Evolutionary conservation across 2,329 filamentous ascomycete genomes (phyloP).

Genomic region (Escovopsis sp.): DNA sequence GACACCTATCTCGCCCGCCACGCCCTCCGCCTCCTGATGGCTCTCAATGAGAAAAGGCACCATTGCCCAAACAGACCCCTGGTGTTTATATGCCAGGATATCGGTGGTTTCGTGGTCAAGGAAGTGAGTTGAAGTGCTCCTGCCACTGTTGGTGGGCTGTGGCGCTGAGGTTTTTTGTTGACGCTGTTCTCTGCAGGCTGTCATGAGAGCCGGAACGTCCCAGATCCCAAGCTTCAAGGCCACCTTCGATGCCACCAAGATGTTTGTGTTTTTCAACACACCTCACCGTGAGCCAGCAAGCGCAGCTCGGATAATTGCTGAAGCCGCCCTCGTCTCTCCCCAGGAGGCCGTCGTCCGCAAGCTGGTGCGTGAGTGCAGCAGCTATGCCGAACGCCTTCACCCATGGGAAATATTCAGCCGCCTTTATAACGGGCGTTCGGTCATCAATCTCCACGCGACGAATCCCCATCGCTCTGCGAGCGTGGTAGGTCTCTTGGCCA

Average conservation of each 20-base stretch:
- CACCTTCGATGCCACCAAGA: not conserved
- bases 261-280: slow-evolving; percentile 5
- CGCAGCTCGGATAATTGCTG: slow-evolving; percentile 2
- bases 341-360: not conserved
- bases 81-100: slow-evolving; percentile 4
- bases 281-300: slow-evolving; percentile 3
- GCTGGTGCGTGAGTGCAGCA: slow-evolving; percentile 3
- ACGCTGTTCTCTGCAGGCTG: not conserved
- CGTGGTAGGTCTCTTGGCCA: not conserved
- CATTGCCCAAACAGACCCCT: not conserved
- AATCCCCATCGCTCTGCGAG: slow-evolving; percentile 1
- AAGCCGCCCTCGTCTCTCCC: not conserved
- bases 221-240: not conserved
- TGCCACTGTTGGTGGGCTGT: no score
- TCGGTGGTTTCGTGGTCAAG: slow-evolving; percentile 5
- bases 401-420: not conserved
- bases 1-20: slow-evolving; percentile 1
- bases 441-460: slow-evolving; percentile 3
- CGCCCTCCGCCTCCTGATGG: slow-evolving; percentile 1
- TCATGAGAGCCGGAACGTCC: not conserved
- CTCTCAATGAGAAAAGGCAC: slow-evolving; percentile 1
- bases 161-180: not conserved
- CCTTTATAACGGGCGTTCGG: slow-evolving; percentile 1
- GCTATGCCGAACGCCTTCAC: not conserved
- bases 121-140: not conserved